phyloP scores from a whole-genome alignment of 345 rosid genomes.

The Brassica rapa region DNA sequence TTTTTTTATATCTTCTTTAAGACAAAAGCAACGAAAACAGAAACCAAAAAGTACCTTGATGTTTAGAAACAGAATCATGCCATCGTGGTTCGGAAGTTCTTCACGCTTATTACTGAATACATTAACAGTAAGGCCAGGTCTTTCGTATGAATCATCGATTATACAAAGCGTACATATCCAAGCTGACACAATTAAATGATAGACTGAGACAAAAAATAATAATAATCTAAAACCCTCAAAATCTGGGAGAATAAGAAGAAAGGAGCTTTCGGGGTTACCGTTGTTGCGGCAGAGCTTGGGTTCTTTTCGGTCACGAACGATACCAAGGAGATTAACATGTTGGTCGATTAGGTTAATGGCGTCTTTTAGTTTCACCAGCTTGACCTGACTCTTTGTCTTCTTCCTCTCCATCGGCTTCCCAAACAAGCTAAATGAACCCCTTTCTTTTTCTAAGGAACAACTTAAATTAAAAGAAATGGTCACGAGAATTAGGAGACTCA shows the following conservation, averaged over 20 bases:
- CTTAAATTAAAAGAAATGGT: no score
- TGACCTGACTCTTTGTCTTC: constrained; percentile 49
- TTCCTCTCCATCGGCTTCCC: constrained; percentile 26
- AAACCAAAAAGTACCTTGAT: constrained; percentile 51
- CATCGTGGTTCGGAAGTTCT: constrained; percentile 61
- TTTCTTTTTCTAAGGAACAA: no score
- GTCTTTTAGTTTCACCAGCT: constrained; percentile 58
- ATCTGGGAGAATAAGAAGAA: neutral
- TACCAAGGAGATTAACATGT: constrained; percentile 61
- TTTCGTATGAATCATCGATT: constrained; percentile 53
- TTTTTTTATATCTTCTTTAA: neutral
- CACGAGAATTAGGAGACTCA: no score
- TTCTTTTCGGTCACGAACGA: constrained; percentile 52
- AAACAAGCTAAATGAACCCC: neutral
- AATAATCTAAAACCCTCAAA: no score
- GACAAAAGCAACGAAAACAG: neutral
- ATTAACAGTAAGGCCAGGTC: constrained; percentile 54
- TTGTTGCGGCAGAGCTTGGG: constrained; percentile 55
- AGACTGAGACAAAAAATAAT: neutral
- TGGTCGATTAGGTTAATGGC: constrained; percentile 57
- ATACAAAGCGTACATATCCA: constrained; percentile 51
- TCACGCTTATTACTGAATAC: constrained; percentile 46
- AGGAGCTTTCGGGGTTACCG: constrained; percentile 41
- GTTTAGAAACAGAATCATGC: constrained; percentile 58
- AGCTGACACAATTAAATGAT: constrained; percentile 46